These are phyloP conservation scores for Eucalyptus erythrocorys DNA, from an alignment of 345 rosid species.

Conservation along the genomic window DNA sequence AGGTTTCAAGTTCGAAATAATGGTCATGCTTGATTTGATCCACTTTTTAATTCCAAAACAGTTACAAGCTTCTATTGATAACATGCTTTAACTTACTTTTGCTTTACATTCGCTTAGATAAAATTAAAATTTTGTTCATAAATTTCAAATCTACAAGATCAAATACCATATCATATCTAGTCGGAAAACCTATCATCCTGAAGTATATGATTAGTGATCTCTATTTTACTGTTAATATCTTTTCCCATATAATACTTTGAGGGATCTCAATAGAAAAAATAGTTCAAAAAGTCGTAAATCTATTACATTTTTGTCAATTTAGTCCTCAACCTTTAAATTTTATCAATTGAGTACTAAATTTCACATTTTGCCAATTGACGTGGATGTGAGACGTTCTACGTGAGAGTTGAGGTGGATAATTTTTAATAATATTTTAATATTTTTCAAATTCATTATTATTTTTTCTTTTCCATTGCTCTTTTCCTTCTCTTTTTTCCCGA, in stretches of 20 bases:
- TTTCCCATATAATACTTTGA: background rate
- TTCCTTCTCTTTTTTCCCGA: fast-evolving
- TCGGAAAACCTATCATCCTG: background rate
- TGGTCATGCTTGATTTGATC: background rate
- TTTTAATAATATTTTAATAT: too few relatives aligned
- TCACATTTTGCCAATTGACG: fast-evolving
- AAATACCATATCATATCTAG: background rate
- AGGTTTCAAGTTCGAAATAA: background rate
- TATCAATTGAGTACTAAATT: fast-evolving
- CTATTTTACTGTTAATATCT: background rate
- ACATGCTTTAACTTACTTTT: background rate
- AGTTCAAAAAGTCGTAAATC: background rate
- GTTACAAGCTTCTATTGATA: background rate
- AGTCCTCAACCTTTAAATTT: fast-evolving
- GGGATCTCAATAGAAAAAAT: background rate
- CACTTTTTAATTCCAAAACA: background rate
- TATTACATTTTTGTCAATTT: too few relatives aligned
- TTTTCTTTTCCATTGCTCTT: too few relatives aligned
- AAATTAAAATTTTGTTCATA: background rate
- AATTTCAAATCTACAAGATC: background rate
- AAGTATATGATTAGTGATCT: background rate
- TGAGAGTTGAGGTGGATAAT: fast-evolving
- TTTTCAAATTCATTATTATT: fast-evolving
- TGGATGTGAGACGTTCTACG: fast-evolving
- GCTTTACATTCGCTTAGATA: background rate